phyloP scores from a whole-genome alignment of 2,329 filamentous ascomycete genomes.

The Xylariaceae sp. region DNA sequence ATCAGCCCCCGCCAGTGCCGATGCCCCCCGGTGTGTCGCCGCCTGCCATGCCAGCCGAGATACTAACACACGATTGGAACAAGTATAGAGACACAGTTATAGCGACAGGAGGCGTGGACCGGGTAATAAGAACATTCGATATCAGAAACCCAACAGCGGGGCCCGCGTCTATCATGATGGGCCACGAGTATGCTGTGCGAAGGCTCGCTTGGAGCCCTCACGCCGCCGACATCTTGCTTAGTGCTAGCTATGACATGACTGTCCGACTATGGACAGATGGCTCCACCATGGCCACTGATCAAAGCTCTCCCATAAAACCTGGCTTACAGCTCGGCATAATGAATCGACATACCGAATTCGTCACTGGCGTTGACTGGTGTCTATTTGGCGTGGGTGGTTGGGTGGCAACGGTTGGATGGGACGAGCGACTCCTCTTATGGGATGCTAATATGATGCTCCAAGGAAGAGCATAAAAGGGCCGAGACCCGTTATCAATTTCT shows the following conservation, averaged over 20 bases:
- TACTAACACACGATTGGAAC: slow-evolving; percentile 98
- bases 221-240: slow-evolving; percentile 84
- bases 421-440: slow-evolving; percentile 90
- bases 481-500: not conserved
- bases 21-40: slow-evolving; percentile 40
- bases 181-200: slow-evolving; percentile 90
- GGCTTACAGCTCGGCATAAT: slow-evolving; percentile 83
- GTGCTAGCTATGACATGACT: slow-evolving; percentile 97
- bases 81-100: slow-evolving; percentile 89
- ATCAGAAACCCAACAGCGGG: slow-evolving; percentile 77
- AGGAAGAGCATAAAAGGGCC: too few species aligned
- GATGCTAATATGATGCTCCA: slow-evolving; percentile 66
- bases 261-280: slow-evolving; percentile 91
- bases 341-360: slow-evolving; percentile 94
- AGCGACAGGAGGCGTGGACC: slow-evolving; percentile 89
- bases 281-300: slow-evolving; percentile 49
- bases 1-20: slow-evolving; percentile 65
- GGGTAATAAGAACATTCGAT: slow-evolving; percentile 87
- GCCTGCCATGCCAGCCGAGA: slow-evolving; percentile 72
- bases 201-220: slow-evolving; percentile 92
- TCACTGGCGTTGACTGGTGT: slow-evolving; percentile 97
- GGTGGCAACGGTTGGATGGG: slow-evolving; percentile 95
- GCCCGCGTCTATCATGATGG: slow-evolving; percentile 75
- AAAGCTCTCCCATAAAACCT: slow-evolving; percentile 49
- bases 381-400: slow-evolving; percentile 94